Conservation (phyloP, 495 filamentous ascomycete genomes). For the Hypomontagnella submonticulosa region DNA sequence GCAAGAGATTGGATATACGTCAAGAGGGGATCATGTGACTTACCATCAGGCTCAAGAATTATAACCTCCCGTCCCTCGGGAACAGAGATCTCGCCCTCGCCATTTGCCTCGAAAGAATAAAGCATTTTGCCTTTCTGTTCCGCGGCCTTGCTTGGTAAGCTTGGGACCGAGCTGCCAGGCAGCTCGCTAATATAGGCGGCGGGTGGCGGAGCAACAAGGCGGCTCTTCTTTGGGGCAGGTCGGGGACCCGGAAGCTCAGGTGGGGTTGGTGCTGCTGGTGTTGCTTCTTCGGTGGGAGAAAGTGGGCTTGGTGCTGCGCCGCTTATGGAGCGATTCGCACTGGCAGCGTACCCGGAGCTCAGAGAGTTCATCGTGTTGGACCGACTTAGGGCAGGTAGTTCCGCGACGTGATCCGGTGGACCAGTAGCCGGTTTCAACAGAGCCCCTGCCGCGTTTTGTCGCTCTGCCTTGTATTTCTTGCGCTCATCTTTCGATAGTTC, state of each 20-base stretch:
- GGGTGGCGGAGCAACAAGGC: conserved; percentile 89
- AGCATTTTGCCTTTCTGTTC: conserved; percentile 87
- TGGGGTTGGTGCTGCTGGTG: conserved; percentile 39
- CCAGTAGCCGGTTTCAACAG: conserved; percentile 55
- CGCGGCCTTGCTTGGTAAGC: conserved; percentile 36
- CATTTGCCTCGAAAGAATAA: conserved; percentile 82
- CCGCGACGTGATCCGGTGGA: conserved; percentile 55
- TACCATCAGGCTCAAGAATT: conserved; percentile 91
- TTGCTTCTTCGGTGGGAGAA: conserved; percentile 58
- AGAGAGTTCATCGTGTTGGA: conserved; percentile 94
- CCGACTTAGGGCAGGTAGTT: conserved; percentile 71
- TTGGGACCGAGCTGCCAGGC: conserved; percentile 57
- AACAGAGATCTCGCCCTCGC: conserved; percentile 82
- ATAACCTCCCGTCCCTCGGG: conserved; percentile 78
- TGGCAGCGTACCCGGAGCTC: conserved; percentile 87
- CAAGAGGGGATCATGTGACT: conserved; percentile 44
- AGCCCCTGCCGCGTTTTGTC: conserved; percentile 80
- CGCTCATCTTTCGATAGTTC: conserved; percentile 93
- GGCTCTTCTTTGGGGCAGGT: conserved; percentile 63
- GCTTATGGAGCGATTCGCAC: conserved; percentile 78
- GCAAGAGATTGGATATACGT: conserved; percentile 6
- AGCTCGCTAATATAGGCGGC: conserved; percentile 77
- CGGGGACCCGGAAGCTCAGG: conserved; percentile 51
- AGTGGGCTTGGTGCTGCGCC: conserved; percentile 57
- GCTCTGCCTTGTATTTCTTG: conserved; percentile 87